These are phyloP conservation scores for Talinum fruticosum DNA, from an alignment of 148 eudicot genomes.

Conservation along the genomic window DNA sequence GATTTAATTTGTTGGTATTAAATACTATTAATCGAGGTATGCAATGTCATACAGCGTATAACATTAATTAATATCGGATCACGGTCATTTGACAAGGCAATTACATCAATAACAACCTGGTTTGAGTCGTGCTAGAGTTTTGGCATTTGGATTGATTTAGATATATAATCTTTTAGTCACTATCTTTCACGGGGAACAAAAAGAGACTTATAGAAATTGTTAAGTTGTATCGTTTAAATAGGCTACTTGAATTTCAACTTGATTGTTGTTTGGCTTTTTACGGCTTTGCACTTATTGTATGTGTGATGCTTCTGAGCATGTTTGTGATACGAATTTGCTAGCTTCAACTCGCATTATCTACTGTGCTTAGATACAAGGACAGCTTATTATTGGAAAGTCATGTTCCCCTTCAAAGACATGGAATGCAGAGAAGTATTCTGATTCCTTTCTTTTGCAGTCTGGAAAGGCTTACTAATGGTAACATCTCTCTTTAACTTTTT, in stretches of 20 bases:
- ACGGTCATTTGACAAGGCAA: too few species aligned
- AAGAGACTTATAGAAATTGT: too few species aligned
- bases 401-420: constrained; percentile 6
- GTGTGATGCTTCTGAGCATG: constrained; percentile 1
- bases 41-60: neutral
- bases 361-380: neutral
- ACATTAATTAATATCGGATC: neutral
- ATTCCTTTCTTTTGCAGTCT: neutral
- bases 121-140: neutral
- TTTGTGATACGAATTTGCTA: neutral
- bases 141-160: neutral
- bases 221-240: neutral
- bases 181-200: neutral
- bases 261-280: neutral
- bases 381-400: neutral
- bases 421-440: constrained; percentile 7
- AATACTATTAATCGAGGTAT: neutral
- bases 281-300: too few species aligned
- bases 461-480: neutral
- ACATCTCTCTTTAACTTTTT: too few species aligned
- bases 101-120: too few species aligned
- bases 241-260: neutral
- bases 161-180: neutral
- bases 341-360: neutral
- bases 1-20: neutral